A percentile compares a stretch with the other conserved stretches of the same genome.
These are phyloP conservation scores for Ceriops zippeliana DNA, from an alignment of 345 rosid genomes.

Conservation along the genomic window DNA sequence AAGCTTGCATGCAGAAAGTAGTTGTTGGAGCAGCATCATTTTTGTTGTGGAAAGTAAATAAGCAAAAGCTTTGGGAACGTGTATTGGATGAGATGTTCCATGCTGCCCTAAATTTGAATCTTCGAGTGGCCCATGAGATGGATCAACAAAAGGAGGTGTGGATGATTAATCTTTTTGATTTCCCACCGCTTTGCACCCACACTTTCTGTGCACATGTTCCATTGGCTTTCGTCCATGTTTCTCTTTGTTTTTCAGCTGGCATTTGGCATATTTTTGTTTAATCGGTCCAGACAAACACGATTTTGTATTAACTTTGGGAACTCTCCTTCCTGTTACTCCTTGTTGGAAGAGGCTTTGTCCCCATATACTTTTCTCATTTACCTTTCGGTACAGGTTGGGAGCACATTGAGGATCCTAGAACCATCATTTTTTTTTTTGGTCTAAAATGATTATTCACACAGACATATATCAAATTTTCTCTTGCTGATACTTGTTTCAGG, in stretches of 20 bases:
- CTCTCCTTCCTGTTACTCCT: too few relatives aligned
- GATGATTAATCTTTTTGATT: neutral
- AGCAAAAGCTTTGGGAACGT: slow-evolving; percentile 37
- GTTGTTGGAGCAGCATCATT: slow-evolving; percentile 33
- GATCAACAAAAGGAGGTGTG: slow-evolving; percentile 70
- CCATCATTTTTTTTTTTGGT: neutral
- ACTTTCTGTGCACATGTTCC: too few relatives aligned
- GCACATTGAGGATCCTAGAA: too few relatives aligned
- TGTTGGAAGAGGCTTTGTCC: too few relatives aligned
- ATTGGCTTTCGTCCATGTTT: too few relatives aligned
- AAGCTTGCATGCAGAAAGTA: slow-evolving; percentile 50
- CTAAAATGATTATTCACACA: neutral
- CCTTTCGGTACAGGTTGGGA: too few relatives aligned
- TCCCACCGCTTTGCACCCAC: neutral
- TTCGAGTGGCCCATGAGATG: slow-evolving; percentile 49
- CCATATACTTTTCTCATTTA: too few relatives aligned
- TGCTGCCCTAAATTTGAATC: slow-evolving; percentile 69
- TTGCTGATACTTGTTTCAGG: slow-evolving; percentile 34
- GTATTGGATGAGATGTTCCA: slow-evolving; percentile 81
- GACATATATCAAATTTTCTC: neutral
- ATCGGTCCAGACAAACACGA: too few relatives aligned
- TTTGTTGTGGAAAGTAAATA: slow-evolving; percentile 76
- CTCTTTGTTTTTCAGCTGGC: too few relatives aligned
- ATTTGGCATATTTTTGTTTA: too few relatives aligned
- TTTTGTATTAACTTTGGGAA: too few relatives aligned